Evolutionary conservation across 345 rosid genomes (phyloP), one percentile per base, ranked within the genome.

Genomic region (Trapa incisa): DNA sequence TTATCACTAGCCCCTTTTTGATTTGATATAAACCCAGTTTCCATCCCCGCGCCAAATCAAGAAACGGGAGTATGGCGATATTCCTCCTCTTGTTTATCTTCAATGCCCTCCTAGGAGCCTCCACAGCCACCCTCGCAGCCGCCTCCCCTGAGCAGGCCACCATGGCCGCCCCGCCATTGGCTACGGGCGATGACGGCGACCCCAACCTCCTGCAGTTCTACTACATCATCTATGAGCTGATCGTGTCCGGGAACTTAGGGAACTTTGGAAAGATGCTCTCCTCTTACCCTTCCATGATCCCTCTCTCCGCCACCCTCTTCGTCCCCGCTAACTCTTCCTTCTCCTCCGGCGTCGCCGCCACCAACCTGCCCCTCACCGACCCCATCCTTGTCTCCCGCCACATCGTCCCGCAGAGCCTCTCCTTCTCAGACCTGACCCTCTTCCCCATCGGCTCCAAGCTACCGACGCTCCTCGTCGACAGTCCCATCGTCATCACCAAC

Each of bases 351-450:
- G 54, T 9, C 48, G 79, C 73, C 50, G 67, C 82, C 57, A 71
- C 86, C 69, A 79, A 11, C 53, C 68, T 42, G 69, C 67, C 41
- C 29, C 29, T 22, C 60, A 8, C 70, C 0, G 54, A 50, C 2
- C 54, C 54, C 17, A 4, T 50, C 54, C 54, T 50, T 22, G 14
- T 50, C 22, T 79, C 89, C 5, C 90, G 88, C 78, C 97, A 90
- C 76, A 78, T 84, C 33, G 89, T 88, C 70, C 97, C 96, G 15
- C 89, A 88, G 52, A 87, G 88, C 64, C 92, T 93, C 48, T 45
- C 48, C 48, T 50, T 50, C 54, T 13, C 22, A 11, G 54, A 50
- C 54, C 12, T 50, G n/a, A 6, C 12, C n/a, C n/a, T 50, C 17
- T 50, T 50, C 54, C 54, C 54, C n/a, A 50, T 15, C 54, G 16